Conservation (phyloP, 2,329 filamentous ascomycete genomes). For the Neoscytalidium dimidiatum region DNA sequence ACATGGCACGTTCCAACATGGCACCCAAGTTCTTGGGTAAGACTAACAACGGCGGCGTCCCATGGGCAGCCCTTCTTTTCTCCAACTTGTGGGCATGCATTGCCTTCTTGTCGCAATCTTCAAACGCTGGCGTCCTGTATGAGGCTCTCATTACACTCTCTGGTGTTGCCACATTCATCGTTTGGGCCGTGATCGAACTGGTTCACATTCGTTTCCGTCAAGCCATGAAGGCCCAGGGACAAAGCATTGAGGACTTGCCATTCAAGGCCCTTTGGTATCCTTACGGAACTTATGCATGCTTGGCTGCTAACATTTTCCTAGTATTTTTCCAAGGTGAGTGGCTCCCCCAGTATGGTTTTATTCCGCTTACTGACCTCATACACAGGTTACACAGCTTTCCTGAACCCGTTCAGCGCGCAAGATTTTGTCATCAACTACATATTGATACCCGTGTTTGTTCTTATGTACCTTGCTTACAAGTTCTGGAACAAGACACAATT, state of each 20-base stretch:
- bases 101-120: conserved; percentile 33
- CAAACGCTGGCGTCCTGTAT: conserved; percentile 22
- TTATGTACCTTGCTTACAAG: conserved; percentile 24
- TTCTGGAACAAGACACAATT: conserved; percentile 35
- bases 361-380: not conserved
- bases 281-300: conserved; percentile 22
- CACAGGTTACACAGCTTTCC: conserved; percentile 23
- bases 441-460: conserved; percentile 23
- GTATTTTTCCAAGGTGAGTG: conserved; percentile 25
- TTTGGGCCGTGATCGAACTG: conserved; percentile 41
- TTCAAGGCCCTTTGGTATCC: conserved; percentile 25
- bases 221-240: conserved; percentile 39
- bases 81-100: conserved; percentile 40
- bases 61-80: conserved; percentile 35
- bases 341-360: not conserved
- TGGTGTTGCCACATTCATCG: conserved; percentile 41
- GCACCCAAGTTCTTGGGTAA: conserved; percentile 24
- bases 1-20: conserved; percentile 24
- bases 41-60: conserved; percentile 22
- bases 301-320: conserved; percentile 25
- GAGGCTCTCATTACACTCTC: conserved; percentile 25
- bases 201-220: conserved; percentile 46
- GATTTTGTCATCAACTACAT: conserved; percentile 27
- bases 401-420: conserved; percentile 23
- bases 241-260: conserved; percentile 29